Conservation (phyloP, 1,284 basidiomycete genomes). For the Schizophyllum amplum region DNA sequence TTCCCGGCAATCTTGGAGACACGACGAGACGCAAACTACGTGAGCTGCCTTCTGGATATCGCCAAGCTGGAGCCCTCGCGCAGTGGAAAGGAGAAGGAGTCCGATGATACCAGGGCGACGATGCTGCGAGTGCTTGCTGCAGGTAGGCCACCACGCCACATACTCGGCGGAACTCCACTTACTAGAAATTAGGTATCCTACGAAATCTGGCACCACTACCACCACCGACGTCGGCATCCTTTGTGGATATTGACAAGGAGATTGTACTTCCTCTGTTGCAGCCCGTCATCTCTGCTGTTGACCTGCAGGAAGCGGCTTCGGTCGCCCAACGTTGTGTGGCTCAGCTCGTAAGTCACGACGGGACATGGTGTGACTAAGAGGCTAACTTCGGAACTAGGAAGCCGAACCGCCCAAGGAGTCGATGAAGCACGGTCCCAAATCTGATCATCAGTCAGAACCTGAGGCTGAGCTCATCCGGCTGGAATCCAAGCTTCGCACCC, state of each 20-base stretch:
- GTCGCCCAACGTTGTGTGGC: constrained; percentile 47
- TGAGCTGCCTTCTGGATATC: constrained; percentile 67
- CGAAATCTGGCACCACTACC: constrained; percentile 70
- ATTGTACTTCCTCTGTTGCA: constrained; percentile 68
- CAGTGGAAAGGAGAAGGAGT: constrained; percentile 38
- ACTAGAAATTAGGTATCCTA: constrained; percentile 49
- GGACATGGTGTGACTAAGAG: not conserved
- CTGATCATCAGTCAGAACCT: constrained; percentile 63
- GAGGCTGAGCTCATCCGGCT: constrained; percentile 69
- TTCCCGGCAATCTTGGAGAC: constrained; percentile 56
- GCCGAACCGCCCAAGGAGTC: constrained; percentile 43
- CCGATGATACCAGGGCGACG: constrained; percentile 38
- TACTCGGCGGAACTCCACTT: too few species aligned
- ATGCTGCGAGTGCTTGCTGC: constrained; percentile 63
- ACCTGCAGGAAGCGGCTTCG: constrained; percentile 45
- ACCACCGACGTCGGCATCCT: constrained; percentile 51
- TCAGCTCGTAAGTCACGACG: constrained; percentile 36
- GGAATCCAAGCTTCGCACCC: constrained; percentile 65
- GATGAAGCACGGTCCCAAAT: constrained; percentile 51
- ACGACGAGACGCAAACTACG: constrained; percentile 51
- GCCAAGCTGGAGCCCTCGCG: constrained; percentile 30
- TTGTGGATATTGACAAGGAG: constrained; percentile 63
- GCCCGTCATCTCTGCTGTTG: constrained; percentile 58
- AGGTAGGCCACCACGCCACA: constrained; percentile 34
- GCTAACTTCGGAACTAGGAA: not conserved